phyloP scores from a whole-genome alignment of 306 rosid genomes.

The Begonia masoniana region DNA sequence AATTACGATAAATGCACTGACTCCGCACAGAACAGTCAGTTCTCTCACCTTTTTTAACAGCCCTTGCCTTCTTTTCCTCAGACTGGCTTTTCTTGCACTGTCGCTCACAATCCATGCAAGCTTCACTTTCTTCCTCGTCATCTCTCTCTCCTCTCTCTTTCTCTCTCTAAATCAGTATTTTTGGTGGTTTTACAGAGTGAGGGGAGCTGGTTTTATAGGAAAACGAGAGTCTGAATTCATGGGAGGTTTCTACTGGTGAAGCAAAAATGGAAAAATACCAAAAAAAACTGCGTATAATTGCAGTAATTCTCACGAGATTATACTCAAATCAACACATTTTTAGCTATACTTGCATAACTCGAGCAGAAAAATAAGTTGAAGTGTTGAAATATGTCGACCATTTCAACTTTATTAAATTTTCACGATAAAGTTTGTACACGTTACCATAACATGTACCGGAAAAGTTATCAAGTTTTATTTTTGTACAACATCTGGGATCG shows the following conservation, averaged over 20 bases:
- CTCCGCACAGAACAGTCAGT: slow-evolving; percentile 19
- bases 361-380: too few species aligned
- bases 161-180: not conserved
- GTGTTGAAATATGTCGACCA: too few species aligned
- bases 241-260: not conserved
- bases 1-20: slow-evolving; percentile 13
- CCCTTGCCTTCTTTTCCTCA: slow-evolving; percentile 16
- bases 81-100: slow-evolving; percentile 19
- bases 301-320: too few species aligned
- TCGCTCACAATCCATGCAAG: slow-evolving; percentile 19
- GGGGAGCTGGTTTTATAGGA: not conserved
- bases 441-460: too few species aligned
- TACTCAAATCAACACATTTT: too few species aligned
- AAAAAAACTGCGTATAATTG: too few species aligned
- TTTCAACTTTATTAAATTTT: too few species aligned
- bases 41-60: slow-evolving; percentile 28
- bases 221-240: not conserved
- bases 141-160: not conserved
- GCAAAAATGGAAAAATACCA: not conserved
- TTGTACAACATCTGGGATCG: too few species aligned
- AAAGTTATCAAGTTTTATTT: too few species aligned
- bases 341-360: too few species aligned
- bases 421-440: too few species aligned
- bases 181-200: not conserved
- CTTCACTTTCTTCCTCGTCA: slow-evolving; percentile 22